phyloP scores from a whole-genome alignment of 139 green algal genomes.

The Coelastrella sp. region DNA sequence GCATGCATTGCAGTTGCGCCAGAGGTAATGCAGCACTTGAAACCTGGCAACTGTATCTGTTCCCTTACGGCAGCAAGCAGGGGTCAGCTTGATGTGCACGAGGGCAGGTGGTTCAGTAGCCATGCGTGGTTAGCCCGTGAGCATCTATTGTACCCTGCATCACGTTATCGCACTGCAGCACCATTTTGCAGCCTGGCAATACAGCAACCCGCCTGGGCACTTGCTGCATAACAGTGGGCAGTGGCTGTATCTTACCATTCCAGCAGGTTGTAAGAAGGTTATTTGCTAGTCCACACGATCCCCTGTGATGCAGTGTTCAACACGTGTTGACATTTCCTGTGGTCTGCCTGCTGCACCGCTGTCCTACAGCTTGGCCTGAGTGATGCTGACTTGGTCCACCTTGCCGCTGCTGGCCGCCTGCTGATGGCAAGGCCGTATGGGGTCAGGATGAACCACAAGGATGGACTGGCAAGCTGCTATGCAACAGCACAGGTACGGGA shows the following conservation, averaged over 20 bases:
- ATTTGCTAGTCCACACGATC: neutral
- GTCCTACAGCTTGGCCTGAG: neutral
- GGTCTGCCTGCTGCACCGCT: neutral
- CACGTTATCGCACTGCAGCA: too few relatives aligned
- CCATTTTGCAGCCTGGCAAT: too few relatives aligned
- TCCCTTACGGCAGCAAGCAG: neutral
- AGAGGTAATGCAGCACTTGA: neutral
- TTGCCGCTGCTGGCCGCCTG: conserved; percentile 24
- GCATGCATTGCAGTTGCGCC: conserved; percentile 6
- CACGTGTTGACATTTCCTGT: neutral
- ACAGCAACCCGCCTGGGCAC: too few relatives aligned
- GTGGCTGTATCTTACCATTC: too few relatives aligned
- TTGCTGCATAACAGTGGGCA: too few relatives aligned
- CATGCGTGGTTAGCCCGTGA: too few relatives aligned
- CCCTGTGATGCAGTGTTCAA: neutral
- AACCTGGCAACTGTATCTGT: neutral
- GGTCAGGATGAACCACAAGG: conserved; percentile 6
- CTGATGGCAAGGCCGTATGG: conserved; percentile 28
- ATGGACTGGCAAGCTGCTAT: conserved; percentile 14
- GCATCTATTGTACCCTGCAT: too few relatives aligned
- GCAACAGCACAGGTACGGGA: conserved; percentile 24
- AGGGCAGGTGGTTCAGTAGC: too few relatives aligned
- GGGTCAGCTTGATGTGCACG: neutral
- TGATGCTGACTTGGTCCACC: conserved; percentile 9
- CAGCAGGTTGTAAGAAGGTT: neutral